Conservation (phyloP, 192 early-diverging fungal genomes). For the Gigaspora rosea region DNA sequence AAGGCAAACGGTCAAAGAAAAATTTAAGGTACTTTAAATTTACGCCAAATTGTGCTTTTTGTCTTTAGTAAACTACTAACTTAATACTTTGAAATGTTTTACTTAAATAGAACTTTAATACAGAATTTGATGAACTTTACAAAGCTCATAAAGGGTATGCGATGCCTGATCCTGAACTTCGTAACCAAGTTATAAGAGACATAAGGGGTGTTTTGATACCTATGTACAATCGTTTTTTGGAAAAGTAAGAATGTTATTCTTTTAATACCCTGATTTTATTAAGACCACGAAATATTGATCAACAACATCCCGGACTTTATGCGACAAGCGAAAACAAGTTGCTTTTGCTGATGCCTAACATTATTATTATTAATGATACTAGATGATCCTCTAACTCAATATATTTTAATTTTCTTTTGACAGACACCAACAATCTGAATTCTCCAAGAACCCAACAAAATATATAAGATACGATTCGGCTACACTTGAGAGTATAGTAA, state of each 20-base stretch:
- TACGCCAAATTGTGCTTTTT: not conserved
- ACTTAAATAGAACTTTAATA: conserved; percentile 72
- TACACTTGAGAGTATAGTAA: conserved; percentile 63
- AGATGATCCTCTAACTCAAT: not conserved
- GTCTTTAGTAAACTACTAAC: not conserved
- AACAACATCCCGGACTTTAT: too few relatives aligned
- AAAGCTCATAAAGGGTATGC: conserved; percentile 70
- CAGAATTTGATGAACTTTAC: conserved; percentile 75
- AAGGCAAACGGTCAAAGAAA: conserved; percentile 75
- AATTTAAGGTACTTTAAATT: conserved; percentile 67
- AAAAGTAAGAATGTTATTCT: conserved; percentile 52
- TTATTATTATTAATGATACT: not conserved
- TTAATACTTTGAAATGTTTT: conserved; percentile 1
- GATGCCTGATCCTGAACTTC: conserved; percentile 79
- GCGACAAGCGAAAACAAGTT: too few relatives aligned
- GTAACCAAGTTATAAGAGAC: conserved; percentile 67
- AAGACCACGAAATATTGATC: too few relatives aligned
- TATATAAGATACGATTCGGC: conserved; percentile 78
- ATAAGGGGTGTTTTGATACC: conserved; percentile 75
- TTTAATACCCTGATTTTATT: not conserved
- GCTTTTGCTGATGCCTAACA: too few relatives aligned
- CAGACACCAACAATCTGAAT: conserved; percentile 68
- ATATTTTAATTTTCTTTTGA: conserved; percentile 11
- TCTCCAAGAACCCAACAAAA: conserved; percentile 80
- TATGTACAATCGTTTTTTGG: conserved; percentile 73